Evolutionary conservation across 2,329 filamentous ascomycete species (phyloP).

Genomic region (Paraphoma sp.): DNA sequence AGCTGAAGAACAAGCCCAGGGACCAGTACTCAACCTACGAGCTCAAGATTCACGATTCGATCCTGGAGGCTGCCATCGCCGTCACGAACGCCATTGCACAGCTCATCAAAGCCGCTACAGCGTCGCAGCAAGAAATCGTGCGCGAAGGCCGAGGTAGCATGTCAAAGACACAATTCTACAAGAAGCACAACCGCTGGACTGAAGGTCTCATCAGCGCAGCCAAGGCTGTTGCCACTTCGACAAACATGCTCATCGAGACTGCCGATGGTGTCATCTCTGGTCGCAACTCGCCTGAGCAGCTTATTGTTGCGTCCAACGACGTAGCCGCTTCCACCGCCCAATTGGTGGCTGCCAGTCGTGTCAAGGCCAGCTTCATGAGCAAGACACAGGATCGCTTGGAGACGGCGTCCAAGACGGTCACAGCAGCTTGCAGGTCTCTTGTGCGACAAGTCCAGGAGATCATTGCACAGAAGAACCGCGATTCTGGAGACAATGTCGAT

Average conservation of each 20-base stretch:
- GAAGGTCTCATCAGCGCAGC: slow-evolving; percentile 96
- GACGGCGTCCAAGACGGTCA: slow-evolving; percentile 90
- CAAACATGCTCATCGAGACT: slow-evolving; percentile 96
- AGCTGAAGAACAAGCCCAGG: slow-evolving; percentile 94
- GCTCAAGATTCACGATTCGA: slow-evolving; percentile 92
- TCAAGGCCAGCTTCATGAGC: slow-evolving; percentile 98
- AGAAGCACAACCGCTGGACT: slow-evolving; percentile 99
- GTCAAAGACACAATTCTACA: slow-evolving; percentile 94
- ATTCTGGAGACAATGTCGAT: slow-evolving; percentile 80
- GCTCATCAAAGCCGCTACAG: slow-evolving; percentile 92
- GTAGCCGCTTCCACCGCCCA: slow-evolving; percentile 96
- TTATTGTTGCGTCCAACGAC: slow-evolving; percentile 97
- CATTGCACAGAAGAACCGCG: slow-evolving; percentile 84
- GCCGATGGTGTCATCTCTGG: slow-evolving; percentile 93
- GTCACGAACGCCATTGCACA: slow-evolving; percentile 93
- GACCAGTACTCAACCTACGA: slow-evolving; percentile 97
- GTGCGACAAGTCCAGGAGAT: slow-evolving; percentile 94
- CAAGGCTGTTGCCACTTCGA: slow-evolving; percentile 92
- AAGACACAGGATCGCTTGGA: slow-evolving; percentile 94
- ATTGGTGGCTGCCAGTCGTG: slow-evolving; percentile 90
- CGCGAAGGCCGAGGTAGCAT: slow-evolving; percentile 87
- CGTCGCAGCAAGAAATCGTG: slow-evolving; percentile 95
- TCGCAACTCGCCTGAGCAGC: slow-evolving; percentile 92
- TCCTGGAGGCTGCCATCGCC: slow-evolving; percentile 88
- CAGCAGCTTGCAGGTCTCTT: slow-evolving; percentile 81